Conservation (phyloP, 1,284 basidiomycete species). For the Naganishia albida region DNA sequence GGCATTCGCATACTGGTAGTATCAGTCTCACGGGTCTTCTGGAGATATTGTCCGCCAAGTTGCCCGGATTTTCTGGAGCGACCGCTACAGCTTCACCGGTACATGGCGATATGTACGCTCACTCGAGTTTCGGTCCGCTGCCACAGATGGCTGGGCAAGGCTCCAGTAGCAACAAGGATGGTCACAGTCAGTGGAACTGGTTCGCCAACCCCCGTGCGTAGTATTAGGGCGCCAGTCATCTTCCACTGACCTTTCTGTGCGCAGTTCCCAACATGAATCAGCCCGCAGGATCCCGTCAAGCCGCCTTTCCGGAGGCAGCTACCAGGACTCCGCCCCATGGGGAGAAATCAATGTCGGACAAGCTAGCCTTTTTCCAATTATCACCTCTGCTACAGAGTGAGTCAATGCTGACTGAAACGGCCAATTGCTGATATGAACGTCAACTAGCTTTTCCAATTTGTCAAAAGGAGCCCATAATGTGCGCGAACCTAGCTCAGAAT, state of each 20-base stretch:
- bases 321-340: not conserved
- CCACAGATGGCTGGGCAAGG: conserved; percentile 25
- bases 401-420: not conserved
- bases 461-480: conserved; percentile 17
- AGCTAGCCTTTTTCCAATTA: conserved; percentile 19
- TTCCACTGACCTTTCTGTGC: not conserved
- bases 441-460: conserved; percentile 16
- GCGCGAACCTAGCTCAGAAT: conserved; percentile 6
- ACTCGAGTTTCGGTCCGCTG: not conserved
- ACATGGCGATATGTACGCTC: not conserved
- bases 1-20: not conserved
- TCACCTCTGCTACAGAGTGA: conserved; percentile 27
- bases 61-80: not conserved
- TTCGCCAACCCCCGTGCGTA: conserved; percentile 38
- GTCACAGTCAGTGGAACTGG: conserved; percentile 38
- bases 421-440: not conserved
- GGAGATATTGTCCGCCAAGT: conserved; percentile 4
- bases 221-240: too few species aligned
- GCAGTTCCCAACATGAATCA: not conserved
- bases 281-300: not conserved
- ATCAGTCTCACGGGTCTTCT: conserved; percentile 1
- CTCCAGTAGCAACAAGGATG: conserved; percentile 15
- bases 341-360: not conserved
- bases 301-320: not conserved
- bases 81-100: not conserved